Evolutionary conservation across 2,329 filamentous ascomycete genomes (phyloP), one percentile per base, ranked within the genome.

Genomic region (Exophiala alcalophila): DNA sequence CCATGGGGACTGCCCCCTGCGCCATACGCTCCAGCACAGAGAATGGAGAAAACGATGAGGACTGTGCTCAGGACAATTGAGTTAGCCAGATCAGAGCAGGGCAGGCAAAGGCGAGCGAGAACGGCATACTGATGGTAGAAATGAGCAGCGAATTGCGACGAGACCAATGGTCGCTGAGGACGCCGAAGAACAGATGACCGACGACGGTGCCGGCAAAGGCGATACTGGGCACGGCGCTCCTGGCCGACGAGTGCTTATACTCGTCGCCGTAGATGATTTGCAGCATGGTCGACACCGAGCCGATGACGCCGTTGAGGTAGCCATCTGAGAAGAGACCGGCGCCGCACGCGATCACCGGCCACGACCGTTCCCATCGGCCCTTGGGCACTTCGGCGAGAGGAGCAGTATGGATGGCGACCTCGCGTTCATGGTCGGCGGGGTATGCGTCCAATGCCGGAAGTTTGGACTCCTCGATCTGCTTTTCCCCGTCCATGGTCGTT

Each of bases 181-280:
- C 87, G 14, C 89, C 89, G 56, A 95, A 94, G 35, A 83, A 61
- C 5, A 94, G 71, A 70, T 89, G 85, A 2, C 88, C 88, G 1
- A 92, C 69, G 4, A 94, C 85, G n/a, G 86, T 94, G 8, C 89
- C 89, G 0, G 82, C 89, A 59, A 94, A 95, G 4, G 86, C 84
- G 56, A 95, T 92, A 48, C 83, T 81, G 15, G 81, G 74, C 40
- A 94, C 83, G 56, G 92, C 87, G 56, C 77, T 78, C 52, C 80
- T 78, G 2, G 86, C 83, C 0, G 71, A 70, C 0, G 84, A 90
- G 2, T 69, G 66, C 11, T 62, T 72, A 65, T 89, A 95, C 11
- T 75, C 64, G 0, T 72, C 65, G 25, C 76, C 76, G 59, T 95
- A 95, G 55, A 94, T 74, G 1, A 63, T 65, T 12, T 61, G 63